phyloP scores from a whole-genome alignment of 305 asterid species.

The Solanum aculeatissimum region DNA sequence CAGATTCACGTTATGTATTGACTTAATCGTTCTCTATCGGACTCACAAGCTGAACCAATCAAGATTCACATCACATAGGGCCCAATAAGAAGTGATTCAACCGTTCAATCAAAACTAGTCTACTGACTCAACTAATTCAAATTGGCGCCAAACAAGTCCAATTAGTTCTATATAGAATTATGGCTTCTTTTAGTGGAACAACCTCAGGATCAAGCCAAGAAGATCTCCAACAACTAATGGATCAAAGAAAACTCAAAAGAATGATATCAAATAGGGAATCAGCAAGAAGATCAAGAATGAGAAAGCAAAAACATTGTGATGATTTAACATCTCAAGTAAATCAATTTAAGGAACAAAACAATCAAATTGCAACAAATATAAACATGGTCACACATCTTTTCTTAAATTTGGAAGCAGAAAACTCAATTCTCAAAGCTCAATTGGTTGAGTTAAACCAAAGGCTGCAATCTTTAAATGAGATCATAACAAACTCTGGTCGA shows the following conservation, averaged over 20 bases:
- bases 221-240: slow-evolving; percentile 1
- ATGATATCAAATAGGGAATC: slow-evolving; percentile 13
- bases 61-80: not conserved
- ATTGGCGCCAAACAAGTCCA: not conserved
- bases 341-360: slow-evolving; percentile 3
- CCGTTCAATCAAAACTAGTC: not conserved
- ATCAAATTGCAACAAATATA: not conserved
- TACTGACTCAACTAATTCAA: not conserved
- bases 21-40: not conserved
- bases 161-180: not conserved
- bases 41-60: not conserved
- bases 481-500: not conserved
- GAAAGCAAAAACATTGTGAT: slow-evolving; percentile 4
- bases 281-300: slow-evolving; percentile 7
- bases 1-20: not conserved
- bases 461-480: not conserved
- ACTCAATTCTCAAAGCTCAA: slow-evolving; percentile 7
- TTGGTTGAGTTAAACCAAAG: slow-evolving; percentile 4
- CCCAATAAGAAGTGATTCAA: not conserved
- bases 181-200: not conserved
- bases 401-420: not conserved
- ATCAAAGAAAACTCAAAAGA: slow-evolving; percentile 6
- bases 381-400: not conserved
- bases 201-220: slow-evolving; percentile 21
- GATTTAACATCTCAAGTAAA: not conserved